Conservation (phyloP, 2,329 filamentous ascomycete genomes). For the Pseudocercospora vitis region DNA sequence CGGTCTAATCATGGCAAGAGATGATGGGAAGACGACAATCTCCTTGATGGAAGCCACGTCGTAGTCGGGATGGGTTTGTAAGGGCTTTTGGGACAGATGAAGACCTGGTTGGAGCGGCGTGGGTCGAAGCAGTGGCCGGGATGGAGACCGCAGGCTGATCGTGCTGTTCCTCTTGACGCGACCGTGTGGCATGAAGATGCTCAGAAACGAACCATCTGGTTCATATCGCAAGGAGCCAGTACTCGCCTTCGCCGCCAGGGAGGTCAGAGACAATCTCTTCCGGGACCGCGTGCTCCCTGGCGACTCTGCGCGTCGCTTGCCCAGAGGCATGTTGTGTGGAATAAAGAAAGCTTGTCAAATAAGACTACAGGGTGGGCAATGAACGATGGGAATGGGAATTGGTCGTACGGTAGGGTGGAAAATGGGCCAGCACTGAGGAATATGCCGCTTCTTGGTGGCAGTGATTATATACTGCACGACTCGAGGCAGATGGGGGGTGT, state of each 20-base stretch:
- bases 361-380: background rate
- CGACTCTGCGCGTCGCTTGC: conserved; percentile 17
- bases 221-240: conserved; percentile 20
- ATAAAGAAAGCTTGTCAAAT: background rate
- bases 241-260: conserved; percentile 20
- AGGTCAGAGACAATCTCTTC: conserved; percentile 20
- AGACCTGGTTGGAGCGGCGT: conserved; percentile 24
- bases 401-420: background rate
- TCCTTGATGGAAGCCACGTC: conserved; percentile 25
- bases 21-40: conserved; percentile 23
- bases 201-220: conserved; percentile 20
- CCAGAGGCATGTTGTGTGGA: conserved; percentile 6
- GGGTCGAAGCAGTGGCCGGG: conserved; percentile 14
- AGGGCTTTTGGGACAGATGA: conserved; percentile 16
- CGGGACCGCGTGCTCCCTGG: conserved; percentile 9
- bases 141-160: conserved; percentile 8
- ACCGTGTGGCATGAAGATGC: conserved; percentile 16
- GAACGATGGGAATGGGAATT: background rate
- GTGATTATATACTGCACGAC: background rate
- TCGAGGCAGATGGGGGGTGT: background rate
- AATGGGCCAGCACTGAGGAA: too few relatives aligned
- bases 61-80: conserved; percentile 21
- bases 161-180: conserved; percentile 18
- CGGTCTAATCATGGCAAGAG: conserved; percentile 23
- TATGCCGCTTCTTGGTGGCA: too few relatives aligned